Conservation (phyloP, 164 flowering plant genomes). For the Brasenia schreberi region DNA sequence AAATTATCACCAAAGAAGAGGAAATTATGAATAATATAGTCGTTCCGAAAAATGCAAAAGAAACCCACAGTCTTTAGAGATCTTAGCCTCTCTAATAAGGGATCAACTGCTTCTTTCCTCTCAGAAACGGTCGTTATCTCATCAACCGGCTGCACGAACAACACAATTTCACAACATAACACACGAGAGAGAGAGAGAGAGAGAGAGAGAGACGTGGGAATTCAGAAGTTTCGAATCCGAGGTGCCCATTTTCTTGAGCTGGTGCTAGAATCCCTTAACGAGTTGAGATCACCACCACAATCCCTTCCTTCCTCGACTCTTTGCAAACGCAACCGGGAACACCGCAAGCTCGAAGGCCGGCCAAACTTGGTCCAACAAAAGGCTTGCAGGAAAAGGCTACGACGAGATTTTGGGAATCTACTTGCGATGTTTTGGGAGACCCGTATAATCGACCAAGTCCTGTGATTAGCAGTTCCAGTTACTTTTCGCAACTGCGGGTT, state of each 20-base stretch:
- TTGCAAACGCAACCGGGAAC: too few relatives aligned
- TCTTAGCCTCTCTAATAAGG: slow-evolving; percentile 52
- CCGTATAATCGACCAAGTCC: too few relatives aligned
- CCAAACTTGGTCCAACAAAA: too few relatives aligned
- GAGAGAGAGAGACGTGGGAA: not conserved
- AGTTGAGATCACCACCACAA: not conserved
- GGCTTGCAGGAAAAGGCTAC: too few relatives aligned
- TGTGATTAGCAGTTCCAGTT: too few relatives aligned
- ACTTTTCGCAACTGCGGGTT: too few relatives aligned
- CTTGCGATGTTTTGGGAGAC: too few relatives aligned
- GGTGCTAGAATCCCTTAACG: not conserved
- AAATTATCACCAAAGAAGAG: not conserved
- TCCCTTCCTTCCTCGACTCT: too few relatives aligned
- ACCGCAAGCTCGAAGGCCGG: too few relatives aligned
- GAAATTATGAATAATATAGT: not conserved
- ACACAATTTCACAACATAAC: not conserved
- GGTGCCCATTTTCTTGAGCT: not conserved
- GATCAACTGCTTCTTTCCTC: slow-evolving; percentile 47
- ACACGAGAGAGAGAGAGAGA: not conserved
- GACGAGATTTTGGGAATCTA: too few relatives aligned
- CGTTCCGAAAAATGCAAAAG: not conserved
- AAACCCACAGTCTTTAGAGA: slow-evolving; percentile 62
- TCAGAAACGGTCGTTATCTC: slow-evolving; percentile 71
- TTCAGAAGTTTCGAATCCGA: not conserved
- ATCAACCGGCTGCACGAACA: slow-evolving; percentile 22